A percentile compares a stretch with the other conserved stretches of the same genome.
These are phyloP conservation scores for Musa troglodytarum DNA, from an alignment of 176 grass and related monocot genomes.

Conservation along the genomic window DNA sequence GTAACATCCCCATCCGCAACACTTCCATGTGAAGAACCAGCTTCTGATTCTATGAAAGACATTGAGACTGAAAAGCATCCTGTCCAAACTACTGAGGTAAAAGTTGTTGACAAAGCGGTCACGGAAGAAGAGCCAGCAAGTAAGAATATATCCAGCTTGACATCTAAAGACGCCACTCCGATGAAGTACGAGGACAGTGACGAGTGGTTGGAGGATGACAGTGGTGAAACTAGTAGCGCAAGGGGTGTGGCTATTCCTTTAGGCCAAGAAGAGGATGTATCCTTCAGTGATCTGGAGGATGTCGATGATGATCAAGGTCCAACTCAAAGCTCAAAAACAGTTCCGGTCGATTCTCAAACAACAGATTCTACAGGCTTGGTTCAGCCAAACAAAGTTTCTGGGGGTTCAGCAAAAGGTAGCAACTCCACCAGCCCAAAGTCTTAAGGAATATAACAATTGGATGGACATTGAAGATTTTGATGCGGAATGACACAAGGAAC, in stretches of 20 bases:
- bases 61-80: conserved; percentile 37
- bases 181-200: conserved; percentile 34
- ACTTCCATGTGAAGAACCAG: conserved; percentile 21
- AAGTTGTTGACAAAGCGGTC: conserved; percentile 62
- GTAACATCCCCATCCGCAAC: not conserved
- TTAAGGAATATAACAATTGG: conserved; percentile 26
- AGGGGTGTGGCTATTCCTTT: conserved; percentile 17
- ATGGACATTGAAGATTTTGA: conserved; percentile 23
- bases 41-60: conserved; percentile 24
- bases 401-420: conserved; percentile 11
- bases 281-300: conserved; percentile 65
- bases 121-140: conserved; percentile 41
- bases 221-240: conserved; percentile 13
- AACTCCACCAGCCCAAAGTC: conserved; percentile 18
- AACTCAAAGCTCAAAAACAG: conserved; percentile 2
- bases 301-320: conserved; percentile 16
- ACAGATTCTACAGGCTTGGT: conserved; percentile 24
- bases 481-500: conserved; percentile 9
- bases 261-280: conserved; percentile 54
- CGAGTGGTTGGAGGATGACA: conserved; percentile 44
- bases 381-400: conserved; percentile 29
- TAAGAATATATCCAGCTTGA: not conserved
- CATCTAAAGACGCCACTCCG: conserved; percentile 1
- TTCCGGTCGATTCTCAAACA: conserved; percentile 14
- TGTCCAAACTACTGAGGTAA: conserved; percentile 24